phyloP scores from a whole-genome alignment of 2,329 filamentous ascomycete genomes.

The Coniochaeta hoffmannii region DNA sequence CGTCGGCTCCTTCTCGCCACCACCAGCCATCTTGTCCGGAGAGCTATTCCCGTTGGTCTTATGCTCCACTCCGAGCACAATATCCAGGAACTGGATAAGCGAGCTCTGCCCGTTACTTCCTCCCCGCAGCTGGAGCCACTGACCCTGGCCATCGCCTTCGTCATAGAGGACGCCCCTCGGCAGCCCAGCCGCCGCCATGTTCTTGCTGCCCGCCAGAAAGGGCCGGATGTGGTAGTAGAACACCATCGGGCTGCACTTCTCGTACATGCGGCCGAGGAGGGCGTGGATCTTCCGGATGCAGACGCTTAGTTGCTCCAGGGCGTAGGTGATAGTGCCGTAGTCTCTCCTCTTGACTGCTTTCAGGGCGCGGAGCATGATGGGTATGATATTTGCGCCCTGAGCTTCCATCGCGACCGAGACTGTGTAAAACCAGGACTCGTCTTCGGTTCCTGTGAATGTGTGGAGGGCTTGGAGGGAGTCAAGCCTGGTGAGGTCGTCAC shows the following conservation, averaged over 20 bases:
- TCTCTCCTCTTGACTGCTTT: slow-evolving; percentile 57
- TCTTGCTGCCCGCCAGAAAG: slow-evolving; percentile 84
- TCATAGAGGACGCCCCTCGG: slow-evolving; percentile 82
- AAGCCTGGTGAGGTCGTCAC: slow-evolving; percentile 51
- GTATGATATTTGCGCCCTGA: slow-evolving; percentile 65
- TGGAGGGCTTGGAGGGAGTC: slow-evolving; percentile 64
- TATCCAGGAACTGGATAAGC: slow-evolving; percentile 87
- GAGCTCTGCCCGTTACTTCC: slow-evolving; percentile 93
- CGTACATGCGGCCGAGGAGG: slow-evolving; percentile 77
- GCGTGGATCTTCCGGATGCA: slow-evolving; percentile 61
- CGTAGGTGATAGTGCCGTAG: slow-evolving; percentile 50
- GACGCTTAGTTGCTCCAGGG: slow-evolving; percentile 56
- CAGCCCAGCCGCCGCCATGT: slow-evolving; percentile 79
- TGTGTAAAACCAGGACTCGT: slow-evolving; percentile 93
- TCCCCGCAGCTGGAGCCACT: slow-evolving; percentile 74
- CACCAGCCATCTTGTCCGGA: slow-evolving; percentile 9
- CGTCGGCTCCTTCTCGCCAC: slow-evolving; percentile 18
- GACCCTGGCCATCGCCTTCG: slow-evolving; percentile 55
- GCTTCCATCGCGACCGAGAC: slow-evolving; percentile 87
- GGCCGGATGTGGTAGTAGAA: slow-evolving; percentile 89
- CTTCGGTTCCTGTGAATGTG: slow-evolving; percentile 81
- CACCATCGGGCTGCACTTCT: slow-evolving; percentile 75
- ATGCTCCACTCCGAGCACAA: slow-evolving; percentile 79
- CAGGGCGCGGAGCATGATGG: slow-evolving; percentile 71
- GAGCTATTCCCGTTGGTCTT: slow-evolving; percentile 27